phyloP scores from a whole-genome alignment of 768 basidiomycete species.

The Russula compacta region DNA sequence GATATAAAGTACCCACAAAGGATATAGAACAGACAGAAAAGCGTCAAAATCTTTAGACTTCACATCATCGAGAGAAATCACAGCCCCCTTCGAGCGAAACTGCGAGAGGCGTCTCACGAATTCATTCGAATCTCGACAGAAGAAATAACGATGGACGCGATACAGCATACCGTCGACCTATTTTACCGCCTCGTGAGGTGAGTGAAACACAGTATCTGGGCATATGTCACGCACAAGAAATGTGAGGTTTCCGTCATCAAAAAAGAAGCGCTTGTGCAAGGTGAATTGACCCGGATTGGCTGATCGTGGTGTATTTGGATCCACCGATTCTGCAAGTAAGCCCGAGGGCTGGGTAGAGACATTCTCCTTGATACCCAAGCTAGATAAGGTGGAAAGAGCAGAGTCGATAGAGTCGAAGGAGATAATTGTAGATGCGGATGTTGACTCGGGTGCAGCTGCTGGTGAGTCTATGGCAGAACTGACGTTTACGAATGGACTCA shows the following conservation, averaged over 20 bases:
- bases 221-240: constrained; percentile 5
- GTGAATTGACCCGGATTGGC: background rate
- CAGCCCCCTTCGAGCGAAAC: background rate
- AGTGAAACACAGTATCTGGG: background rate
- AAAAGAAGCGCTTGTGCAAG: constrained; percentile 10
- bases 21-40: constrained; percentile 15
- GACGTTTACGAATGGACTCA: background rate
- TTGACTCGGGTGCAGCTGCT: background rate
- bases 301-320: background rate
- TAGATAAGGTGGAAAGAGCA: background rate
- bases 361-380: background rate
- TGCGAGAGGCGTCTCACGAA: constrained; percentile 1
- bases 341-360: background rate
- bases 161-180: constrained; percentile 10
- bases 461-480: background rate
- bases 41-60: constrained; percentile 12
- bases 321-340: background rate
- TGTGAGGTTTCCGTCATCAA: constrained; percentile 15
- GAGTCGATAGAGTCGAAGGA: background rate
- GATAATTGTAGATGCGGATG: background rate
- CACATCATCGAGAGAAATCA: constrained; percentile 7
- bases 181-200: background rate
- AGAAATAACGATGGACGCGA: constrained; percentile 17
- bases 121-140: constrained; percentile 12
- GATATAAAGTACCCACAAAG: background rate